These are phyloP conservation scores for Withania somnifera DNA, from an alignment of 305 asterid genomes.

Conservation along the genomic window DNA sequence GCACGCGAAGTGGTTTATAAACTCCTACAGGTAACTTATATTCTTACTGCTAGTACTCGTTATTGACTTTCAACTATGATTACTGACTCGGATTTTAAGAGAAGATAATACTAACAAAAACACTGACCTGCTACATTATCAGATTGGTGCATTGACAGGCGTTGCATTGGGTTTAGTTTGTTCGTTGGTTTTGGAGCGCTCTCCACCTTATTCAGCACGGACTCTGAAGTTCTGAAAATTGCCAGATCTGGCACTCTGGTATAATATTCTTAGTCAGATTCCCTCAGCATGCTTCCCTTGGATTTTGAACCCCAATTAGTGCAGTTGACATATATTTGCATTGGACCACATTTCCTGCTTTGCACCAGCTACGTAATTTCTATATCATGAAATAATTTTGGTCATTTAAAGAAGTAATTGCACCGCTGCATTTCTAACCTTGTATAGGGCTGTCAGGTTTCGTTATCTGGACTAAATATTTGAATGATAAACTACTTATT, in stretches of 20 bases:
- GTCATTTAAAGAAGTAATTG: background rate
- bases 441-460: background rate
- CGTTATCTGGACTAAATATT: background rate
- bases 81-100: background rate
- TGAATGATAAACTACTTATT: background rate
- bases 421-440: background rate
- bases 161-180: conserved; percentile 47
- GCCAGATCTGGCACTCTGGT: conserved; percentile 84
- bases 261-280: conserved; percentile 15
- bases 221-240: conserved; percentile 57
- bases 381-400: background rate
- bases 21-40: conserved; percentile 56
- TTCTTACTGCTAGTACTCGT: conserved; percentile 1
- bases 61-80: background rate
- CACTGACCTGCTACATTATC: conserved; percentile 6
- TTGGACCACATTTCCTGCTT: background rate
- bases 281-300: background rate
- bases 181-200: conserved; percentile 54
- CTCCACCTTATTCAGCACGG: conserved; percentile 67
- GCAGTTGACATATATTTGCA: background rate
- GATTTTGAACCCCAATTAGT: background rate
- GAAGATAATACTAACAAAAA: background rate
- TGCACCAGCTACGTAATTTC: background rate
- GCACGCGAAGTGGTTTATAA: conserved; percentile 70
- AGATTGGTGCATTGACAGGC: conserved; percentile 69